phyloP scores from a whole-genome alignment of 2,329 filamentous ascomycete species.

The Exophiala sideris region DNA sequence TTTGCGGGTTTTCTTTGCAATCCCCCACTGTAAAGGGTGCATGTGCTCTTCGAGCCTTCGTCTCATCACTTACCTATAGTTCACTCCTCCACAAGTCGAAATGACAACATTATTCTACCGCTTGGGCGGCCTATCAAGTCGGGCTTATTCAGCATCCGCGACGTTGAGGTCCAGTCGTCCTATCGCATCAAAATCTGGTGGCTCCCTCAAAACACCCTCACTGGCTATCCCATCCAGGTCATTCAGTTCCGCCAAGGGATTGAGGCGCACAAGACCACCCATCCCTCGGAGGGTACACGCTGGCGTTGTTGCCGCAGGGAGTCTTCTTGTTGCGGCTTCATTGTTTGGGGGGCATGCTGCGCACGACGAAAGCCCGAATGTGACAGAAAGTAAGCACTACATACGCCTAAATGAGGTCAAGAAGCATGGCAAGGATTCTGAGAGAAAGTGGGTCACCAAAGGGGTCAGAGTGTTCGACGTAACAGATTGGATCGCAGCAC shows the following conservation, averaged over 20 bases:
- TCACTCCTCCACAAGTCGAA: neutral
- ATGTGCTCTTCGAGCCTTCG: neutral
- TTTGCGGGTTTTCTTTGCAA: too few relatives aligned
- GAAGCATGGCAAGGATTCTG: slow-evolving; percentile 40
- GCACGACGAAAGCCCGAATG: slow-evolving; percentile 20
- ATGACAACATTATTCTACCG: neutral
- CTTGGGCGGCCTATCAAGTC: neutral
- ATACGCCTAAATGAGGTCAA: slow-evolving; percentile 30
- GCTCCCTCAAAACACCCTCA: neutral
- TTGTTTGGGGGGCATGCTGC: slow-evolving; percentile 2
- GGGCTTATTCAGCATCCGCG: neutral
- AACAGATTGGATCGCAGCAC: slow-evolving; percentile 63
- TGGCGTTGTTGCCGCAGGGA: neutral
- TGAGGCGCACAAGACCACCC: neutral
- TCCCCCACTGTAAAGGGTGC: too few relatives aligned
- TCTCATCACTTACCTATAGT: neutral
- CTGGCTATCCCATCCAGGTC: slow-evolving; percentile 1
- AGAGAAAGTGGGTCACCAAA: slow-evolving; percentile 61
- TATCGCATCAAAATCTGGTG: neutral
- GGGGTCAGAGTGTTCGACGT: slow-evolving; percentile 67
- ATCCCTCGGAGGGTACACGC: neutral
- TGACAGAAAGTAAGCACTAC: neutral
- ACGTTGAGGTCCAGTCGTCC: slow-evolving; percentile 1
- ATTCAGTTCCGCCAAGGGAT: slow-evolving; percentile 6
- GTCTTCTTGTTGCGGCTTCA: slow-evolving; percentile 3